Percentiles rank a stretch among this genome's conserved stretches.
These are phyloP conservation scores for Maudiozyma saulgeensis DNA, from an alignment of 805 yeast genomes.

Conservation along the genomic window DNA sequence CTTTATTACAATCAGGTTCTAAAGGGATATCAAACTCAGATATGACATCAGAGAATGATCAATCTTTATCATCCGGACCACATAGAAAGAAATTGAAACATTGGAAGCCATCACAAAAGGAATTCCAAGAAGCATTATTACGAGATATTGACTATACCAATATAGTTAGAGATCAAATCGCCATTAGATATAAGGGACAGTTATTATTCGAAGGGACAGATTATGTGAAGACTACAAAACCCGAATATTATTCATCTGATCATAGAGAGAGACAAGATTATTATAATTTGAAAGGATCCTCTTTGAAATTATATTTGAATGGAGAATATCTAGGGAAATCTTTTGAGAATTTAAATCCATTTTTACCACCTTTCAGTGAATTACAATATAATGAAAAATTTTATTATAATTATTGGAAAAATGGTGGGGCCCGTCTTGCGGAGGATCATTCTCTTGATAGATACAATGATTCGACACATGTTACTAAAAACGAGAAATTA, in stretches of 20 bases:
- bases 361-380: slow-evolving; percentile 69
- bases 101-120: slow-evolving; percentile 8
- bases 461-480: too few relatives aligned
- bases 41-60: neutral
- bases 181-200: slow-evolving; percentile 70
- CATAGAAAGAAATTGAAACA: slow-evolving; percentile 7
- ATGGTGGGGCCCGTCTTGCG: slow-evolving; percentile 9
- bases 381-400: slow-evolving; percentile 34
- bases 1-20: slow-evolving; percentile 8
- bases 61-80: slow-evolving; percentile 1
- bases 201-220: slow-evolving; percentile 81
- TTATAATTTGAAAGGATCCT: slow-evolving; percentile 38
- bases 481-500: too few relatives aligned
- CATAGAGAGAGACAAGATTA: slow-evolving; percentile 32
- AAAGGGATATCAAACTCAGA: neutral
- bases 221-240: slow-evolving; percentile 28
- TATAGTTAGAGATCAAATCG: slow-evolving; percentile 72
- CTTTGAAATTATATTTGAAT: slow-evolving; percentile 62
- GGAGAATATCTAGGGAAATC: slow-evolving; percentile 60
- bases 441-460: too few relatives aligned
- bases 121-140: slow-evolving; percentile 25
- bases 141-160: slow-evolving; percentile 31
- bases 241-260: slow-evolving; percentile 26
- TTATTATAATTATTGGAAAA: slow-evolving; percentile 25
- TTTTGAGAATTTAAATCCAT: slow-evolving; percentile 60